These are phyloP conservation scores for Dothideomycetes sp. DNA, from an alignment of 2,329 filamentous ascomycete species.

Conservation along the genomic window DNA sequence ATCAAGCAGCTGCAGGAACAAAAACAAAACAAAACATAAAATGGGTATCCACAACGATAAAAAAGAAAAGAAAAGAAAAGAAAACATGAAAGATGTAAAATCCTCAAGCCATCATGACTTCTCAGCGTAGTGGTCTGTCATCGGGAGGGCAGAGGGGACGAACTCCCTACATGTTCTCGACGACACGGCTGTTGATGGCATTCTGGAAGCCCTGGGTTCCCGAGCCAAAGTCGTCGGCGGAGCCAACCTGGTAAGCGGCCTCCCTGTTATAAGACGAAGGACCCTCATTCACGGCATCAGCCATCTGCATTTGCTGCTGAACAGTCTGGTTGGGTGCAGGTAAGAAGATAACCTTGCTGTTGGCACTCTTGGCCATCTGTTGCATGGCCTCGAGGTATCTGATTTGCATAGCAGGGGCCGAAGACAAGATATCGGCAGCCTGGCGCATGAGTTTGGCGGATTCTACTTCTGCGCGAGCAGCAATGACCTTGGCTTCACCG, in stretches of 20 bases:
- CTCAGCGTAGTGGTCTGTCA: too few species aligned
- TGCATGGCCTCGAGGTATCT: constrained; percentile 98
- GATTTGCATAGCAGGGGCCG: constrained; percentile 95
- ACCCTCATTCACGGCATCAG: constrained; percentile 47
- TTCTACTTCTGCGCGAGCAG: constrained; percentile 92
- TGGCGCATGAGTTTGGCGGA: constrained; percentile 83
- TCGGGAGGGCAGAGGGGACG: too few species aligned
- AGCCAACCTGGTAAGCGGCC: constrained; percentile 10
- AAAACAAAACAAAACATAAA: too few species aligned
- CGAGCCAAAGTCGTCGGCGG: constrained; percentile 29
- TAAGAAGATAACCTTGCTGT: constrained; percentile 79
- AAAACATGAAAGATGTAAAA: too few species aligned
- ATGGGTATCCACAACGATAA: too few species aligned
- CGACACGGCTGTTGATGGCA: constrained; percentile 69
- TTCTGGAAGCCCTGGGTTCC: constrained; percentile 56
- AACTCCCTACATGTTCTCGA: constrained; percentile 84
- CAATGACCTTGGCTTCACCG: constrained; percentile 96
- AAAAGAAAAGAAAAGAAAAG: too few species aligned
- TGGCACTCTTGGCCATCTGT: constrained; percentile 90
- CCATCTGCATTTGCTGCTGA: constrained; percentile 41
- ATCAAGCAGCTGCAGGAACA: too few species aligned
- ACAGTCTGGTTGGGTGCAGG: constrained; percentile 54
- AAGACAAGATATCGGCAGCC: constrained; percentile 86
- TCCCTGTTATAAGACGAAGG: constrained; percentile 36
- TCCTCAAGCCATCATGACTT: too few species aligned